Evolutionary conservation across 2,329 filamentous ascomycete genomes (phyloP).

Genomic region (Mariannaea elegans): DNA sequence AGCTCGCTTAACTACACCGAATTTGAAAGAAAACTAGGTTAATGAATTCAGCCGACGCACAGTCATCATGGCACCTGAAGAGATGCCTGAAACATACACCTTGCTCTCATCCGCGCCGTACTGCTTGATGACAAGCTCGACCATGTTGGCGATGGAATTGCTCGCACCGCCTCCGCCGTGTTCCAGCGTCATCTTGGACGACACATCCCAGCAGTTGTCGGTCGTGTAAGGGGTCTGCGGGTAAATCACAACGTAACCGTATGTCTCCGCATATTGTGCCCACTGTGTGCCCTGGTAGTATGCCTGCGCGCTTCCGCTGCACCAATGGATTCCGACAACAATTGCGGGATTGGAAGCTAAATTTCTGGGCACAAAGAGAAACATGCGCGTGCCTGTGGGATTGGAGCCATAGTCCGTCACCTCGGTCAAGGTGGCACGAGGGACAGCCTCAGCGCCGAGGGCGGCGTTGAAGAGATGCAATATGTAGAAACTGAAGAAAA

Average conservation of each 20-base stretch:
- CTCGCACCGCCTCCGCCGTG: constrained; percentile 62
- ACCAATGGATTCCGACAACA: constrained; percentile 66
- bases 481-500: constrained; percentile 19
- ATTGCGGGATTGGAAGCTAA: constrained; percentile 56
- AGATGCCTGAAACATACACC: constrained; percentile 57
- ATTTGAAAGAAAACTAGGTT: rapidly evolving
- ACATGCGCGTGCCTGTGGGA: constrained; percentile 32
- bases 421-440: constrained; percentile 31
- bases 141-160: constrained; percentile 63
- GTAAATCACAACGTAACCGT: constrained; percentile 64
- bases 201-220: constrained; percentile 67
- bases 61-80: constrained; percentile 38
- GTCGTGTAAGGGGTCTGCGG: constrained; percentile 48
- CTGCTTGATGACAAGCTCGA: constrained; percentile 55
- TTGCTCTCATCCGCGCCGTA: constrained; percentile 58
- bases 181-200: constrained; percentile 58
- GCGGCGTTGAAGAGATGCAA: constrained; percentile 2
- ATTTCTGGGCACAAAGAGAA: constrained; percentile 47
- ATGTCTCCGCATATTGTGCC: constrained; percentile 59
- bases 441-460: constrained; percentile 28
- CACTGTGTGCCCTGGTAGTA: constrained; percentile 63
- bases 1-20: not conserved
- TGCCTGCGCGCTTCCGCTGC: constrained; percentile 60
- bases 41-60: constrained; percentile 4
- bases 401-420: constrained; percentile 31